These are phyloP conservation scores for Leonotis leonurus DNA, from an alignment of 257 asterid species.

Conservation along the genomic window DNA sequence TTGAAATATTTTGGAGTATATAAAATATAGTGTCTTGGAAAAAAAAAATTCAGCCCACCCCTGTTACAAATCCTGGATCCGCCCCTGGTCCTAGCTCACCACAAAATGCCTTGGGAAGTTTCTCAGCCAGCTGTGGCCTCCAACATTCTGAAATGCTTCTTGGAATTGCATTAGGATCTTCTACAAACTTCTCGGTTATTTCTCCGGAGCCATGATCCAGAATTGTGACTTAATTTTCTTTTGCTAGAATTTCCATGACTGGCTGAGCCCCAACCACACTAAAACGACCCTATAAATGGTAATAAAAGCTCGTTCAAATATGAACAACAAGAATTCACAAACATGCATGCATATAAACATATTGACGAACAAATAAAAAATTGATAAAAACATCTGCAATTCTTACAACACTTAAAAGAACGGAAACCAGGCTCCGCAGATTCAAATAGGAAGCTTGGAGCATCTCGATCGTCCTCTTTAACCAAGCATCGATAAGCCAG, in stretches of 20 bases:
- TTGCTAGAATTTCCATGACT: constrained; percentile 64
- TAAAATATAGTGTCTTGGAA: no score
- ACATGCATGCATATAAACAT: background rate
- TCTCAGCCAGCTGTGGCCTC: constrained; percentile 60
- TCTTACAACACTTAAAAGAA: constrained; percentile 60
- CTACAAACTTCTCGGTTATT: constrained; percentile 35
- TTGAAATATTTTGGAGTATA: no score
- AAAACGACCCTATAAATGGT: constrained; percentile 61
- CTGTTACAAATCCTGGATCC: no score
- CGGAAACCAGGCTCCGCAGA: constrained; percentile 76
- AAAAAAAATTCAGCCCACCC: no score
- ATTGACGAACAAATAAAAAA: background rate
- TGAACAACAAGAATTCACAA: background rate
- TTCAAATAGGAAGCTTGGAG: constrained; percentile 88
- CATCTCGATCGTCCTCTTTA: constrained; percentile 78
- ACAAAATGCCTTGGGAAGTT: constrained; percentile 78
- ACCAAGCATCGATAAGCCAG: constrained; percentile 93
- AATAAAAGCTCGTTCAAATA: background rate
- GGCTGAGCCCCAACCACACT: constrained; percentile 91
- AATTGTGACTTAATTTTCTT: constrained; percentile 60
- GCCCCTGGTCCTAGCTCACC: no score
- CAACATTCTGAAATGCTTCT: constrained; percentile 61
- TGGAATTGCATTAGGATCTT: constrained; percentile 70
- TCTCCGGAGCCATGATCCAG: constrained; percentile 57
- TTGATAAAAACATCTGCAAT: background rate